Base-by-base conservation (phyloP, 345 rosid genomes). In the Aethionema arabicum region DNA sequence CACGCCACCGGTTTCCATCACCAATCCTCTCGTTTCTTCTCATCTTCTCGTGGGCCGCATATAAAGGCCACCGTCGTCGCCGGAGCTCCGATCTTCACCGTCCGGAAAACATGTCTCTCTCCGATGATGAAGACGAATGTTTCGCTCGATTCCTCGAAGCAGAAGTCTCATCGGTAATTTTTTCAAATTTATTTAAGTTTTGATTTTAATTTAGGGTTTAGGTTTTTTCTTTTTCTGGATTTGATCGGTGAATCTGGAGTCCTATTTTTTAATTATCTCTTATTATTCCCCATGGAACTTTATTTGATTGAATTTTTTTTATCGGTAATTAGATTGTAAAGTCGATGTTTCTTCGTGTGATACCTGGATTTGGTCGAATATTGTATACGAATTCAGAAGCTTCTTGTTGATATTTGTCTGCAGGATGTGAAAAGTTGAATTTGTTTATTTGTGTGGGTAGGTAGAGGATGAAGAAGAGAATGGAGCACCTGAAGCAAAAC, bases 141-240 rank as follows among this genome's bases (percentile, higher is more conserved):
- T 76, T 86, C 42, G 90, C 91, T 35, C 74, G 79, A 4, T 84
- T 86, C 75, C 86, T 91, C 21, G 98, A 91, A 68, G 83, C 96
- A 27, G 91, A 91, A 73, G 82, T 84, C 70, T 66, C 72, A 70
- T 83, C 68, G 85, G 82, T 67, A 77, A 68, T 29, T 14, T 27
- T 40, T 61, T 51, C 16, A 41, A 12, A 2, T 51, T 4, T 35
- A 5, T 32, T 27, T 9, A 6, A 0, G 13, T 44, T 11, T 43
- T 33, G 27, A 33, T 16, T 33, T 35, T 51, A 38, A 8, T 14
- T 27, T 1, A 7, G 75, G 84, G 61, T 15, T 49, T 32, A 8
- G 49, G 47, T 51, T 38, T 39, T 5, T 36, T n/a, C 40, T 11
- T 29, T 2, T 37, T 37, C 37, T 2, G 5, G 8, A 50, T 4